Conservation (phyloP, 306 rosid genomes). For the Sechiopsis laciniata region DNA sequence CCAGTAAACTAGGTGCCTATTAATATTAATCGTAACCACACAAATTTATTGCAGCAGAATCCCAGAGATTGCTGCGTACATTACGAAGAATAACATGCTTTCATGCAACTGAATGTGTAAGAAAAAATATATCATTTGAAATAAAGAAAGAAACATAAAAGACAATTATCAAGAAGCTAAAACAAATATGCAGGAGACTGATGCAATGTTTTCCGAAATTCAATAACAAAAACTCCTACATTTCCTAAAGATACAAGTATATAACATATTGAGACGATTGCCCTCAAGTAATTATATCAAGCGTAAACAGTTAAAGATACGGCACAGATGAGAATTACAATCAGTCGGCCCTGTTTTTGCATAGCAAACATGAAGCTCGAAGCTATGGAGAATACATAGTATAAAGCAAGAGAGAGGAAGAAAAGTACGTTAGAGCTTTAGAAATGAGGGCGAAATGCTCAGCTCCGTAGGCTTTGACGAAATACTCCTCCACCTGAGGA, state of each 20-base stretch:
- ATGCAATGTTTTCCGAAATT: not conserved
- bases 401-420: not conserved
- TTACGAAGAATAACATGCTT: not conserved
- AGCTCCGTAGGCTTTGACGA: slow-evolving; percentile 64
- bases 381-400: not conserved
- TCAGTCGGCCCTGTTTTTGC: not conserved
- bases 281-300: not conserved
- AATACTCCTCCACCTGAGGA: slow-evolving; percentile 54
- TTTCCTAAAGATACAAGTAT: not conserved
- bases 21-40: not conserved
- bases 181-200: not conserved
- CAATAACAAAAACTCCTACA: not conserved
- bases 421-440: slow-evolving; percentile 55
- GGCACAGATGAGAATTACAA: not conserved
- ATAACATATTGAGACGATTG: too few relatives aligned
- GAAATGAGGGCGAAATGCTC: slow-evolving; percentile 66
- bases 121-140: not conserved
- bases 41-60: not conserved
- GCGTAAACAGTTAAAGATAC: not conserved
- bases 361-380: not conserved
- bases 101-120: not conserved
- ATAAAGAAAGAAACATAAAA: not conserved
- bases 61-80: not conserved
- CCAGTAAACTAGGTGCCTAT: not conserved
- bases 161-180: not conserved